Evolutionary conservation across 2,329 filamentous ascomycete species (phyloP).

Genomic region (Lasiodiplodia citricola): DNA sequence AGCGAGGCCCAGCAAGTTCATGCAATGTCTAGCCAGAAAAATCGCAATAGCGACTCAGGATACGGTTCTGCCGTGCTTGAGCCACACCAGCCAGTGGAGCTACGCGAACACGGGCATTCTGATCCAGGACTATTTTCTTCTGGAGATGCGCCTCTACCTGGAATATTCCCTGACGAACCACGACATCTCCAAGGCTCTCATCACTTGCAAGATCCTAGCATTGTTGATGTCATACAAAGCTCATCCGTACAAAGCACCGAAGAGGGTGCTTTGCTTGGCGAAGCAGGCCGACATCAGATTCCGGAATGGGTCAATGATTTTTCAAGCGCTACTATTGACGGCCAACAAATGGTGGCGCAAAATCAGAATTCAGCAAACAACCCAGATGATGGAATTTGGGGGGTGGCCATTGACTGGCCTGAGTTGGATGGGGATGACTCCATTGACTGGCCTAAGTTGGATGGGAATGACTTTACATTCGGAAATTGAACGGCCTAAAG

Average conservation of each 20-base stretch:
- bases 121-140: background rate
- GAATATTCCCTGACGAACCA: background rate
- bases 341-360: background rate
- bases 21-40: background rate
- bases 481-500: too few relatives aligned
- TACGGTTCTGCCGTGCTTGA: background rate
- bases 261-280: background rate
- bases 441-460: too few relatives aligned
- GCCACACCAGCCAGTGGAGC: background rate
- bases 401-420: too few relatives aligned
- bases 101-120: background rate
- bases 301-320: too few relatives aligned
- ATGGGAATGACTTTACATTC: too few relatives aligned
- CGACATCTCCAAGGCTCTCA: background rate
- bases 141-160: background rate
- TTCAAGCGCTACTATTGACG: background rate
- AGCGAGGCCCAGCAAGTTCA: background rate
- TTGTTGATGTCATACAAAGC: background rate
- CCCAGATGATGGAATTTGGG: too few relatives aligned
- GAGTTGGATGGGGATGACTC: too few relatives aligned
- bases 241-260: rapidly evolving
- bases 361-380: background rate
- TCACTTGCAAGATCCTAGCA: too few relatives aligned
- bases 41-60: background rate
- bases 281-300: background rate